Evolutionary conservation across 2,329 filamentous ascomycete species (phyloP), one percentile per base, ranked within the genome.

Genomic region (Polytolypa hystricis): DNA sequence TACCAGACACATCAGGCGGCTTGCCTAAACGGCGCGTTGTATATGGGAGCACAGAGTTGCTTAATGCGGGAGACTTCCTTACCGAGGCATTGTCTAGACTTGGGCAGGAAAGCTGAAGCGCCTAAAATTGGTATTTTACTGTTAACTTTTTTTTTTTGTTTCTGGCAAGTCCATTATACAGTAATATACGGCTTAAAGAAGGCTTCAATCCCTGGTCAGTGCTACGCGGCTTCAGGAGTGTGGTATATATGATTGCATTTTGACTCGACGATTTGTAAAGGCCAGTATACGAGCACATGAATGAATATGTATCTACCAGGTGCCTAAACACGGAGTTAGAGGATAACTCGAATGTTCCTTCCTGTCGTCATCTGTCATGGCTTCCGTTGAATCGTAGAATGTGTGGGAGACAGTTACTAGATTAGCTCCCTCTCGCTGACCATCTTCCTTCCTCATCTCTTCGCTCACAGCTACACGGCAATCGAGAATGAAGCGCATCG

Each of bases 41-140:
- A 1, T 98, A 98, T 59, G 91, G 91, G 12, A 93, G 86, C 54
- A 98, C 91, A 10, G 89, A 78, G 43, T 55, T 79, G 44, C 66
- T 79, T 45, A 77, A 75, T 48, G 73, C 76, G 7, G 69, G 66
- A 38, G 74, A 76, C 45, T 80, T 80, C 53, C 57, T 79, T 28
- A 61, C 52, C 15, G 69, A 71, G 36, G 74, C 75, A 43, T 57
- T 79, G 46, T 67, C 62, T 15, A 68, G 62, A 42, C 49, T 80
- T 43, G 76, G 76, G 4, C 63, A 60, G 42, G 75, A 79, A 52
- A 70, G 64, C 46, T 64, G 30, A 43, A n/a, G n/a, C 7, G n/a
- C 7, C n/a, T 25, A 25, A 25, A 7, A 7, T 7, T 7, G n/a
- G 7, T 25, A n/a, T 25, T 25, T 25, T n/a, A 7, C 7, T 25